Base-by-base conservation (phyloP, 371 early-diverging fungal species). In the Mortierella sp. region DNA sequence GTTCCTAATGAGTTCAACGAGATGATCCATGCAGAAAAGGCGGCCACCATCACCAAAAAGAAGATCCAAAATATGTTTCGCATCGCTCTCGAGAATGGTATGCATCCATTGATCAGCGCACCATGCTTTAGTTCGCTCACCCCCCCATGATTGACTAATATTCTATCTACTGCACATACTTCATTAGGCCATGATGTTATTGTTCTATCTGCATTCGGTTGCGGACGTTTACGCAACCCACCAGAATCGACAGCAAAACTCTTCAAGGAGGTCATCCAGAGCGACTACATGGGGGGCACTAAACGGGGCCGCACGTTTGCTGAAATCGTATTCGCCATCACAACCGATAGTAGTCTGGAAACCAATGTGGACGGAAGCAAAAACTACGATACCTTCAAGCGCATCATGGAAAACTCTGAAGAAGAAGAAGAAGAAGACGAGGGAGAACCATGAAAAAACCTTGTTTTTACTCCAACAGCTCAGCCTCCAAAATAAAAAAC, bases 131-230 rank as follows among this genome's bases (percentile, higher is more conserved):
- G 18, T 43, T 7, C n/a, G n/a, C n/a, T n/a, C n/a, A n/a, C n/a
- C n/a, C n/a, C n/a, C n/a, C n/a, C n/a, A n/a, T n/a, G n/a, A n/a
- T n/a, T n/a, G n/a, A n/a, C n/a, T n/a, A n/a, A n/a, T n/a, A n/a
- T n/a, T n/a, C n/a, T n/a, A n/a, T n/a, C n/a, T n/a, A n/a, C n/a
- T n/a, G n/a, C n/a, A n/a, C n/a, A n/a, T n/a, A n/a, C n/a, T 51
- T 26, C 27, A 42, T 13, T 50, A 82, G 82, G 79, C 4, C 81
- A 82, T 26, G 81, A 82, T 43, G 67, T 79, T 0, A 82, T 82
- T 51, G 82, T 82, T 0, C 45, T 82, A 12, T 78, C 79, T 12
- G 82, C 82, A 23, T 82, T 82, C 31, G 82, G 82, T n/a, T 82
- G 82, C 28, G 82, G 82, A 9, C 79, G 81, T 14, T 53, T 74